phyloP scores from a whole-genome alignment of 371 early-diverging fungal genomes.

The Rhizopus sp. region DNA sequence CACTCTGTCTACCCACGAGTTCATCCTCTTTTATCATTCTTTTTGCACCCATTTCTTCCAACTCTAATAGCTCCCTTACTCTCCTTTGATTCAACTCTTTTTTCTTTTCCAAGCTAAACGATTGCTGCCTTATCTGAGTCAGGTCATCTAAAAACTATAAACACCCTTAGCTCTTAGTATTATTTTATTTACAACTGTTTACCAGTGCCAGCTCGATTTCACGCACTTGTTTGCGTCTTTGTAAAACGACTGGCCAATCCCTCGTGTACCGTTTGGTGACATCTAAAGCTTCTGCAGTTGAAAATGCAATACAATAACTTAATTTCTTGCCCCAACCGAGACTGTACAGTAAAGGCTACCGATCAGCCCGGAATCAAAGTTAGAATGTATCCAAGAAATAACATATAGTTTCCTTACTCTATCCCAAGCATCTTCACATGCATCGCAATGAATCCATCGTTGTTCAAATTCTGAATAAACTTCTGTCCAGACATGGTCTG shows the following conservation, averaged over 20 bases:
- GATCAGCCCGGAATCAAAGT: neutral
- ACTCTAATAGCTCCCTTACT: slow-evolving; percentile 43
- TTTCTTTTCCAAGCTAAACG: slow-evolving; percentile 8
- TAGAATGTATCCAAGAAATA: neutral
- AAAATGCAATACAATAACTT: slow-evolving; percentile 60
- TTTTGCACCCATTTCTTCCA: slow-evolving; percentile 32
- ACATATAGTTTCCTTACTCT: slow-evolving; percentile 21
- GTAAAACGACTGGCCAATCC: slow-evolving; percentile 45
- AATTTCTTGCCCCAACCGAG: slow-evolving; percentile 79
- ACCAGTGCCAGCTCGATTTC: slow-evolving; percentile 47
- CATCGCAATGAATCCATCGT: slow-evolving; percentile 73
- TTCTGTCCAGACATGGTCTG: slow-evolving; percentile 77
- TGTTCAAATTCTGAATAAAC: slow-evolving; percentile 57
- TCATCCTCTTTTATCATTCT: slow-evolving; percentile 32
- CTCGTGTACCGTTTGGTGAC: slow-evolving; percentile 61
- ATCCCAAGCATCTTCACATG: slow-evolving; percentile 69
- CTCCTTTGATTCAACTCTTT: slow-evolving; percentile 26
- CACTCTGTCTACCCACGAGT: slow-evolving; percentile 55
- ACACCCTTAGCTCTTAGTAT: too few species aligned
- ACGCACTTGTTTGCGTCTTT: slow-evolving; percentile 49
- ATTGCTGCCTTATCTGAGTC: slow-evolving; percentile 21
- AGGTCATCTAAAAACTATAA: slow-evolving; percentile 10
- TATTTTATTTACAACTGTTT: slow-evolving; percentile 4
- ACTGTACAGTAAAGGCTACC: slow-evolving; percentile 62
- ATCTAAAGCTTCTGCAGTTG: slow-evolving; percentile 62